Base-by-base conservation (phyloP, 306 rosid species). In the Quercus agrifolia region DNA sequence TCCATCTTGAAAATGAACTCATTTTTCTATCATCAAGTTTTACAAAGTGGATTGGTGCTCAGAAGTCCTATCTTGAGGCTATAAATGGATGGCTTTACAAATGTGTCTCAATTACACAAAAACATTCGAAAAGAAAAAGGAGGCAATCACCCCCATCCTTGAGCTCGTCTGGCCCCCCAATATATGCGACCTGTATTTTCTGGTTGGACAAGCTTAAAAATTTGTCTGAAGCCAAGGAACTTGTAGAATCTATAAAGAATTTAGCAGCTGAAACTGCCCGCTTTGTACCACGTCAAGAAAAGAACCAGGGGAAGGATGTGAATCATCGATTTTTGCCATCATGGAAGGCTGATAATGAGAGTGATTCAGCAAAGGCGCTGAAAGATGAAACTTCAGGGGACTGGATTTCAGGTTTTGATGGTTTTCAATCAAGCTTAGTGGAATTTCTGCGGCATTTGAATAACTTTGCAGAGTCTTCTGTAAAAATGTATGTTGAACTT, bases 31-130 rank as follows among this genome's bases (percentile, higher is more conserved):
- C 89, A 52, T 87, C 94, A 19, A 87, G 91, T 86, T 87, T 96
- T 58, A 75, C 74, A 44, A 93, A 89, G 87, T 96, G 98, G 98
- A 82, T 91, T 27, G 87, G 79, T 69, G 97, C 99, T 76, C 99
- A 96, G 79, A 88, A 80, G 87, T 88, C 73, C 28, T 96, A 96
- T 73, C 81, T 96, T 46, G 85, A 86, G 79, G 87, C 92, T 67
- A 87, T 93, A 80, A 75, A 83, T 31, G 92, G 88, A 28, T 96
- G 99, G 99, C 91, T 96, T 74, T 28, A 44, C 62, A 93, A 88
- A 90, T 96, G 99, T 15, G 94, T 89, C 35, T 62, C 75, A 44
- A 61, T 74, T 31, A 78, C 85, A 54, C 88, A 86, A 76, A 90
- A 84, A 75, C 68, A 89, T 77, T 56, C 89, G 73, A 96, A 69